Conservation (phyloP, 805 yeast species). For the Metschnikowia cerradonensis region DNA sequence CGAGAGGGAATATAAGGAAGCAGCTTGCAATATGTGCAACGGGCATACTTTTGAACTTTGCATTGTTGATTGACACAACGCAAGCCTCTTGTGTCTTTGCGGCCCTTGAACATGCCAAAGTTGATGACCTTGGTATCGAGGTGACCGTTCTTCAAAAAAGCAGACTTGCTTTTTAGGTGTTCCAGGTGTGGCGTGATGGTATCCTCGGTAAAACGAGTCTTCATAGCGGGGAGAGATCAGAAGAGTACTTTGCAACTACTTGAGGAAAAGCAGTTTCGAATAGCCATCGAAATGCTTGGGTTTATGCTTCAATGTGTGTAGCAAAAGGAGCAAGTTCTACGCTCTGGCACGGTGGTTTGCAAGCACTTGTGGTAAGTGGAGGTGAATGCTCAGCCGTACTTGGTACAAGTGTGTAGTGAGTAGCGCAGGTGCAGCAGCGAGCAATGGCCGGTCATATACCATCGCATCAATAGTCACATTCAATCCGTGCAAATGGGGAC, state of each 20-base stretch:
- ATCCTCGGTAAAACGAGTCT: not conserved
- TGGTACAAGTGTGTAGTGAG: not conserved
- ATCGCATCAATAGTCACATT: not conserved
- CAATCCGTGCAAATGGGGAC: too few species aligned
- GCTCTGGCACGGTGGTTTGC: not conserved
- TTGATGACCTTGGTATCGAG: slow-evolving; percentile 1
- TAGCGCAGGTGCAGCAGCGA: slow-evolving; percentile 1
- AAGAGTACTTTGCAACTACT: not conserved
- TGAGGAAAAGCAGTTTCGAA: not conserved
- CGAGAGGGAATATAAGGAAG: slow-evolving; percentile 17
- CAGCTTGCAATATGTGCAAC: slow-evolving; percentile 12
- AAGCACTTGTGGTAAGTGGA: not conserved
- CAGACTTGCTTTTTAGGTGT: not conserved
- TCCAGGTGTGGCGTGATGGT: not conserved
- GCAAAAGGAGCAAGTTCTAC: not conserved
- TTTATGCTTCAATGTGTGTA: not conserved
- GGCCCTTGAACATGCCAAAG: slow-evolving; percentile 22
- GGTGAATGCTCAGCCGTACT: slow-evolving; percentile 1
- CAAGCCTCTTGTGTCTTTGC: slow-evolving; percentile 17
- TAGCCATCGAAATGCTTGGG: not conserved
- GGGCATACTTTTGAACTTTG: slow-evolving; percentile 9
- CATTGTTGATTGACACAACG: slow-evolving; percentile 17
- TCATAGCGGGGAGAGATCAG: not conserved
- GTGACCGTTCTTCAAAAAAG: not conserved
- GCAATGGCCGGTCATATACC: not conserved